Evolutionary conservation across 1,284 basidiomycete genomes (phyloP), one percentile per base, ranked within the genome.

Genomic region (Athelia psychrophila): DNA sequence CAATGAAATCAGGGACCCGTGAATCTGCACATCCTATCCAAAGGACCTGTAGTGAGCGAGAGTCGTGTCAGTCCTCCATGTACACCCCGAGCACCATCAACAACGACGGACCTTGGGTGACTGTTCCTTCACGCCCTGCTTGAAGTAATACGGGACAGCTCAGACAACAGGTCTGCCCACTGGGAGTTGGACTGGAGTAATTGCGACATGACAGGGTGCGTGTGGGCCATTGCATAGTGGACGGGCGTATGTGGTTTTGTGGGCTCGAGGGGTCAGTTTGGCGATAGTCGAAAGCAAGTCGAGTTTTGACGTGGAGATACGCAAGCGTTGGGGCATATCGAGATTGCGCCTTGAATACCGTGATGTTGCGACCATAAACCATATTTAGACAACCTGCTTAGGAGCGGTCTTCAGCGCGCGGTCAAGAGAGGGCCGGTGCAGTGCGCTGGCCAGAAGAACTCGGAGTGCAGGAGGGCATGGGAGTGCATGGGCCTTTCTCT

Each of bases 131-230:
- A 84, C 80, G 3, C 73, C 77, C 55, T 79, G 61, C 5, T 69
- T 58, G 53, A 92, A 87, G 58, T 93, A 89, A 15, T 69, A 70
- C 1, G 88, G 84, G 38, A 90, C 78, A n/a, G 72, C 64, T n/a
- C 61, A 53, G 38, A 75, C 58, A 51, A 88, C 80, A 32, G 81
- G 77, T 27, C 71, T 64, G 86, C 82, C 88, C 87, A 90, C 55
- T 69, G 66, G 3, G 73, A 67, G 67, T 90, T 90, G 51, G 76
- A 68, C 22, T 71, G 63, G 54, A 88, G 76, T 51, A 88, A 68
- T 3, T 68, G 69, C 18, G 64, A 65, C 42, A 81, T 65, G 49
- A 68, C 56, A 12, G 69, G 63, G 22, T 48, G 27, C 27, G 27
- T 30, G 27, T 5, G 5, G 27, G 27, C 27, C 27, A 30, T 30